A percentile compares a stretch with the other conserved stretches of the same genome.
phyloP scores from a whole-genome alignment of 352 stramenopile genomes.

The Phytophthora megakarya region DNA sequence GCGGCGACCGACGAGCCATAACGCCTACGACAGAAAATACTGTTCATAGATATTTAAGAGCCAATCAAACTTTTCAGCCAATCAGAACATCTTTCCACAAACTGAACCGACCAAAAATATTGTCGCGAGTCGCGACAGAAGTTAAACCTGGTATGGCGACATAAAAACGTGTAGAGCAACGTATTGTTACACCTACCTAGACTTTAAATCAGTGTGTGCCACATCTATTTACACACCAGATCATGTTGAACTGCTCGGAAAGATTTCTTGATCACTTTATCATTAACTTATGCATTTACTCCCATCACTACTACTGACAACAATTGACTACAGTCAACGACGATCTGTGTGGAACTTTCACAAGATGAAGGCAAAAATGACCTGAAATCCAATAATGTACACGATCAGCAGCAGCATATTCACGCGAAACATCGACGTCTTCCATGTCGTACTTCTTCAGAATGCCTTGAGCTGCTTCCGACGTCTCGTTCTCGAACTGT shows the following conservation, averaged over 20 bases:
- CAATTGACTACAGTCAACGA: conserved; percentile 1
- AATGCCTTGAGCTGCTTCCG: conserved; percentile 18
- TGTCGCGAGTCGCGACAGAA: too few species aligned
- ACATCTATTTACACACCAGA: too few species aligned
- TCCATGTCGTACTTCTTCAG: conserved; percentile 46
- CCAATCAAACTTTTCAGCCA: background rate
- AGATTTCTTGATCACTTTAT: too few species aligned
- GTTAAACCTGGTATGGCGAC: too few species aligned
- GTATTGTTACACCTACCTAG: background rate
- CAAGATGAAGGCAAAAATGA: conserved; percentile 35
- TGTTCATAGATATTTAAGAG: too few species aligned
- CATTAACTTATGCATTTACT: conserved; percentile 3
- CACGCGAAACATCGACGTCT: conserved; percentile 42
- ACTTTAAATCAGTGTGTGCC: too few species aligned
- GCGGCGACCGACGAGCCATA: conserved; percentile 5
- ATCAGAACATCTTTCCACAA: too few species aligned
- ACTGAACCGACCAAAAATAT: too few species aligned
- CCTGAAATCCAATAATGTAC: conserved; percentile 46
- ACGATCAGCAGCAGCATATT: conserved; percentile 51
- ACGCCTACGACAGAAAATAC: too few species aligned
- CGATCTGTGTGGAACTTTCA: conserved; percentile 25
- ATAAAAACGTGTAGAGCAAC: too few species aligned
- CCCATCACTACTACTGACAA: conserved; percentile 2
- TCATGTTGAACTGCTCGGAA: too few species aligned
- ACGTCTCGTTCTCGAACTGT: conserved; percentile 54